Base-by-base conservation (phyloP, 768 basidiomycete genomes). In the Termitomyces heimii region DNA sequence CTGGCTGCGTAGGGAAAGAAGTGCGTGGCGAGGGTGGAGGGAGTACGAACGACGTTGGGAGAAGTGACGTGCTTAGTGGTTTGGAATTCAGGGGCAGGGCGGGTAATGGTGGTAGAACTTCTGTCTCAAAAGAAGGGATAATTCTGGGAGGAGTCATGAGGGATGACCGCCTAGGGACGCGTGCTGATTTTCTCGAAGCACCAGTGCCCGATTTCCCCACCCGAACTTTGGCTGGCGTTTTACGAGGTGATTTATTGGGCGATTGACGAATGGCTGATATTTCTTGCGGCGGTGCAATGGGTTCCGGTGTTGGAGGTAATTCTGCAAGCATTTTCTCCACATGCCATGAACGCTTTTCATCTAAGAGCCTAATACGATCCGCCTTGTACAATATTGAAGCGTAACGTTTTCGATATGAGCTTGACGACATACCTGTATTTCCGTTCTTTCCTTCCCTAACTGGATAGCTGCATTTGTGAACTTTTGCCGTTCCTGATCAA, bases 271-370 rank as follows among this genome's bases (percentile, higher is more conserved):
- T 2, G 24, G 22, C 34, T 18, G 39, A n/a, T 26, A 31, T 13
- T 1, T 22, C 42, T 10, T 44, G 54, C 1, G 58, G 52, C 4
- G 48, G 52, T 22, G 60, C 29, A 8, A 50, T 56, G 40, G 71
- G 68, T 20, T 66, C 61, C 12, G 75, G 75, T 22, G 78, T 78
- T 10, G 79, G 78, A 20, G 82, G 80, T 3, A 81, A 70, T 46
- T 86, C 82, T 0, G 79, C 77, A 3, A 84, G 74, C 77, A 88
- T 84, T 66, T 73, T 73, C 47, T 86, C 77, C 0, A 83, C 80
- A 56, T 85, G 78, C 88, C 86, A 89, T n/a, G 78, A 72, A n/a
- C 85, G 79, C 64, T 82, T 87, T 67, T 91, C 89, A 60, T 90
- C 86, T 48, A 80, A 44, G 42, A 90, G 76, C 54, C 76, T 77